These are phyloP conservation scores for Acidiella bohemica DNA, from an alignment of 495 filamentous ascomycete species.

Conservation along the genomic window DNA sequence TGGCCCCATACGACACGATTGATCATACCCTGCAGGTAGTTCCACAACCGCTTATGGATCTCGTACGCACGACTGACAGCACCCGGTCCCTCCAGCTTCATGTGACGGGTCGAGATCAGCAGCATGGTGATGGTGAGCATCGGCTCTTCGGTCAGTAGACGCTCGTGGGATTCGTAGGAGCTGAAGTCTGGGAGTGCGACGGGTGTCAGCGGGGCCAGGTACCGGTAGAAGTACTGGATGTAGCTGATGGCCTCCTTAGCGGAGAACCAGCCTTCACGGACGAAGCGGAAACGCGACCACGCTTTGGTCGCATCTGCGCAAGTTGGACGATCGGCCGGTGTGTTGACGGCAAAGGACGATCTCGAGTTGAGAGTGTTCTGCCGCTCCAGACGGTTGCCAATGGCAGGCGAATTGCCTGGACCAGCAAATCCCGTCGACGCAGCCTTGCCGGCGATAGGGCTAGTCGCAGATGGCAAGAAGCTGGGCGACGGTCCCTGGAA, in stretches of 20 bases:
- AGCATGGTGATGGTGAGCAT: slow-evolving; percentile 82
- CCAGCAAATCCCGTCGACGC: too few species aligned
- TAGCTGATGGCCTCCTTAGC: slow-evolving; percentile 84
- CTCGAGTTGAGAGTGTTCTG: slow-evolving; percentile 5
- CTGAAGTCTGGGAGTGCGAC: slow-evolving; percentile 77
- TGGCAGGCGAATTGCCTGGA: slow-evolving; percentile 1
- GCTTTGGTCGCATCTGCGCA: slow-evolving; percentile 58
- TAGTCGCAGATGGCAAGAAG: slow-evolving; percentile 16
- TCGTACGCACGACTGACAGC: slow-evolving; percentile 71
- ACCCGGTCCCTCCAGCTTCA: slow-evolving; percentile 64
- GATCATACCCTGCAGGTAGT: slow-evolving; percentile 83
- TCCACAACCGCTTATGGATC: slow-evolving; percentile 94
- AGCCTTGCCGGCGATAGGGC: slow-evolving; percentile 21
- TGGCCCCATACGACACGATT: slow-evolving; percentile 90
- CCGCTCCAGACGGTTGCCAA: slow-evolving; percentile 4
- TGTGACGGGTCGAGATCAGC: slow-evolving; percentile 79
- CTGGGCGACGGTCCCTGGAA: slow-evolving; percentile 18
- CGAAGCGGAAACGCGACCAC: slow-evolving; percentile 84
- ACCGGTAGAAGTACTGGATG: slow-evolving; percentile 86
- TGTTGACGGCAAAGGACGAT: slow-evolving; percentile 17
- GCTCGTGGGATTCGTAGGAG: slow-evolving; percentile 55
- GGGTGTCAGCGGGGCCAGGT: slow-evolving; percentile 80
- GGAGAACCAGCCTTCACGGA: slow-evolving; percentile 91
- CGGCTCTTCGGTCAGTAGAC: slow-evolving; percentile 75
- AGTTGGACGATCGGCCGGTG: slow-evolving; percentile 10